phyloP scores from a whole-genome alignment of 2,329 filamentous ascomycete species.

The Hansfordia pulvinata region DNA sequence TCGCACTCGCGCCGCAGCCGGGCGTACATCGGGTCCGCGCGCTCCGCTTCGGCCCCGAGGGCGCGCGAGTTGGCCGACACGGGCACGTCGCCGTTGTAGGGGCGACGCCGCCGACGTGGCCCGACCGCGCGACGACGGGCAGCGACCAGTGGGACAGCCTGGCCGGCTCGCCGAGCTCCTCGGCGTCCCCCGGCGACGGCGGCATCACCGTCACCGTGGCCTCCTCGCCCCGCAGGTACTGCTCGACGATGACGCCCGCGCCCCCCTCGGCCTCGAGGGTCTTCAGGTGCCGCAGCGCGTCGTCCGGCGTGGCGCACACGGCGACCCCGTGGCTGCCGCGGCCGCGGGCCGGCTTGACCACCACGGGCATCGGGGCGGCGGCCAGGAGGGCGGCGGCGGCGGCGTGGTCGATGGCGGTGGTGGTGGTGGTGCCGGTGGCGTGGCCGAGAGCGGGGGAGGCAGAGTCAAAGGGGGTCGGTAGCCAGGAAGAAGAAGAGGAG shows the following conservation, averaged over 20 bases:
- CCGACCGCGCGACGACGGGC: slow-evolving; percentile 30
- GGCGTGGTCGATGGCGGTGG: not conserved
- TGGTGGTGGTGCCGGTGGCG: not conserved
- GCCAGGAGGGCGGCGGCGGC: slow-evolving; percentile 1
- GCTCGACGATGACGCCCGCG: slow-evolving; percentile 27
- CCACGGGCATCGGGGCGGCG: slow-evolving; percentile 19
- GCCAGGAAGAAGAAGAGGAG: too few species aligned
- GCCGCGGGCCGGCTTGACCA: slow-evolving; percentile 33
- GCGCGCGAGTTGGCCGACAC: slow-evolving; percentile 31
- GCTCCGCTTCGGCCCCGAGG: slow-evolving; percentile 16
- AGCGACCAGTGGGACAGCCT: slow-evolving; percentile 23
- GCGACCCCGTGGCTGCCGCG: slow-evolving; percentile 35
- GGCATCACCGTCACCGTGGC: slow-evolving; percentile 38
- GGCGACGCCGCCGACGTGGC: slow-evolving; percentile 31
- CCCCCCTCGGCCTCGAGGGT: slow-evolving; percentile 21
- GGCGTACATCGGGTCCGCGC: slow-evolving; percentile 18
- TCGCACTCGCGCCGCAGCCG: slow-evolving; percentile 23
- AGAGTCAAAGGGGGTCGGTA: not conserved
- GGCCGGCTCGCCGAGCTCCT: not conserved
- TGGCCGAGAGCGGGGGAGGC: too few species aligned
- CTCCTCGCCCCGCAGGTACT: slow-evolving; percentile 32
- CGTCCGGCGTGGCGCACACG: slow-evolving; percentile 20
- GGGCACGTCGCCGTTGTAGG: slow-evolving; percentile 32
- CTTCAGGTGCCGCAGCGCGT: slow-evolving; percentile 19
- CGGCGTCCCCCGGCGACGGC: slow-evolving; percentile 14